Evolutionary conservation across 2,329 filamentous ascomycete species (phyloP).

Genomic region (Beauveria bassiana): DNA sequence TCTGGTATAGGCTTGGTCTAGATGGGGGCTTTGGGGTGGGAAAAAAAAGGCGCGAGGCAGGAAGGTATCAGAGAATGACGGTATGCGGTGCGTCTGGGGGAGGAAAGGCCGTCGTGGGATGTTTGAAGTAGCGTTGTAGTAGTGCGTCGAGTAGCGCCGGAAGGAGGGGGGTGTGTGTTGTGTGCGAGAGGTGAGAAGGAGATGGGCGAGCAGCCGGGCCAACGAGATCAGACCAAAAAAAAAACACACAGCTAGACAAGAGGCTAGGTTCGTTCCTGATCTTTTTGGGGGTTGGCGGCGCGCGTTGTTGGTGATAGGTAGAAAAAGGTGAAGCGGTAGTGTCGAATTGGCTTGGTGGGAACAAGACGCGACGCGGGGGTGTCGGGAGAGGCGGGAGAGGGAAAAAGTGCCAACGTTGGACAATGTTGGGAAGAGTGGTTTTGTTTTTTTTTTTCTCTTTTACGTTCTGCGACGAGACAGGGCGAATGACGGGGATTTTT

Average conservation of each 20-base stretch:
- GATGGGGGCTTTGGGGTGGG: not conserved
- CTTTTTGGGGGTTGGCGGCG: not conserved
- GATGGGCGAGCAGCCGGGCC: not conserved
- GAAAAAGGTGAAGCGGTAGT: not conserved
- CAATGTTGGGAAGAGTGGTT: too few relatives aligned
- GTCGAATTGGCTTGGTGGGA: not conserved
- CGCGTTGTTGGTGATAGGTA: not conserved
- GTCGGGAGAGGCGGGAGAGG: not conserved
- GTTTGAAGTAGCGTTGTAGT: not conserved
- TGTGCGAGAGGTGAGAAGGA: not conserved
- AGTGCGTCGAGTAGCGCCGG: conserved; percentile 4
- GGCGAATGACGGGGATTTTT: not conserved
- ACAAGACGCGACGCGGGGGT: not conserved
- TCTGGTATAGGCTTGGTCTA: conserved; percentile 10
- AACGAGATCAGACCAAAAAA: conserved; percentile 8
- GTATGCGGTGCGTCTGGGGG: not conserved
- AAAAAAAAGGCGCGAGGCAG: not conserved
- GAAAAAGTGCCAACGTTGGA: not conserved
- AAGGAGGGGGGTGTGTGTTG: conserved; percentile 2
- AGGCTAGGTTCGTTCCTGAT: not conserved
- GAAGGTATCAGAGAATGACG: not conserved
- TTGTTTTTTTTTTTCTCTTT: too few relatives aligned
- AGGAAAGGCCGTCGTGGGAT: not conserved
- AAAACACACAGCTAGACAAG: not conserved
- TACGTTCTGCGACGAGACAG: not conserved